phyloP scores from a whole-genome alignment of 75 land plant species.

The Sequoiadendron giganteum region DNA sequence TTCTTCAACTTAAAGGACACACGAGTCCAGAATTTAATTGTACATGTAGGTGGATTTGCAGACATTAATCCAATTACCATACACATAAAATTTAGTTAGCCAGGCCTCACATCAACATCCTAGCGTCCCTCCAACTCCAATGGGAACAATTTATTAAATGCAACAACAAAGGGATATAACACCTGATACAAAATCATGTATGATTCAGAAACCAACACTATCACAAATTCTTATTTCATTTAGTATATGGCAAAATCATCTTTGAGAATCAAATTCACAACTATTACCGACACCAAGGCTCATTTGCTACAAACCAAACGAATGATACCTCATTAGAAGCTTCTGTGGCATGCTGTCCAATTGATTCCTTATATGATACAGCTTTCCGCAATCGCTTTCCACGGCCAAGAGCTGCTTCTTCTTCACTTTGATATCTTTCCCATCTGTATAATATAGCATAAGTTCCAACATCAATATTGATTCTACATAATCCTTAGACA shows the following conservation, averaged over 20 bases:
- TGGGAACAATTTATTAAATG: not conserved
- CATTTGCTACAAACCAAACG: not conserved
- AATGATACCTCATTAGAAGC: constrained; percentile 64
- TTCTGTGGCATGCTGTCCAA: constrained; percentile 52
- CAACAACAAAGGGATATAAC: not conserved
- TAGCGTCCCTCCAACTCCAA: not conserved
- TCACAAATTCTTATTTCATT: not conserved
- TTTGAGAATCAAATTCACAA: not conserved
- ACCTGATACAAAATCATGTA: not conserved
- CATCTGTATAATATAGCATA: constrained; percentile 49
- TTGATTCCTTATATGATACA: constrained; percentile 79
- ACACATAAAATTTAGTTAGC: not conserved
- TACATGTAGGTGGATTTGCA: not conserved
- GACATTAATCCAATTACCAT: not conserved
- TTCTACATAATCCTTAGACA: not conserved
- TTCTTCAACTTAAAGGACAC: not conserved
- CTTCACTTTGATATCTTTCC: constrained; percentile 88
- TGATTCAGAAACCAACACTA: not conserved
- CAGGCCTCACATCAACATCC: not conserved
- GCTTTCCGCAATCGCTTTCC: constrained; percentile 89
- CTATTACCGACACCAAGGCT: not conserved
- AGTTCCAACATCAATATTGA: not conserved
- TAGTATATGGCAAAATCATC: not conserved
- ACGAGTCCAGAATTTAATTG: not conserved
- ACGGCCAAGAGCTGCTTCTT: constrained; percentile 95